A percentile compares a stretch with the other conserved stretches of the same genome.
Conservation (phyloP, 2,329 filamentous ascomycete genomes). For the Elsinoe batatas region DNA sequence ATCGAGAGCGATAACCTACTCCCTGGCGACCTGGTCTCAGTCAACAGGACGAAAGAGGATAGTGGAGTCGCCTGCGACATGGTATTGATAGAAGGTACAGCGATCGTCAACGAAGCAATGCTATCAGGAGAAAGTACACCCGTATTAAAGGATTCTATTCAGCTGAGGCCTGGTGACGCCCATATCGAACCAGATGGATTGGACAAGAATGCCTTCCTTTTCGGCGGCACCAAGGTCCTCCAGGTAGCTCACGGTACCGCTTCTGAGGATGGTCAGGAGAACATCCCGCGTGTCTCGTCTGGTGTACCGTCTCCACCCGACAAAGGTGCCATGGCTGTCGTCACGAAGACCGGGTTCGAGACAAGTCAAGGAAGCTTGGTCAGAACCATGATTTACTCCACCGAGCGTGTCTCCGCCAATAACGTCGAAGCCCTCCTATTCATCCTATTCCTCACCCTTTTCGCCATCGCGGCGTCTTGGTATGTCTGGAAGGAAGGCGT, state of each 20-base stretch:
- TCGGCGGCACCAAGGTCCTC: slow-evolving; percentile 93
- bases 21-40: slow-evolving; percentile 86
- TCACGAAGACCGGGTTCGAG: slow-evolving; percentile 96
- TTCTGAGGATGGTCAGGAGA: slow-evolving; percentile 53
- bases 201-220: slow-evolving; percentile 94
- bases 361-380: slow-evolving; percentile 96
- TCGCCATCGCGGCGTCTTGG: slow-evolving; percentile 95
- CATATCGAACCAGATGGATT: slow-evolving; percentile 76
- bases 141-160: slow-evolving; percentile 88
- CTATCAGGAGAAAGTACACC: slow-evolving; percentile 96
- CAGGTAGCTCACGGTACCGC: slow-evolving; percentile 83
- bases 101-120: slow-evolving; percentile 99
- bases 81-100: slow-evolving; percentile 85
- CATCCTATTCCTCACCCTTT: slow-evolving; percentile 91
- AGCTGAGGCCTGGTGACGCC: slow-evolving; percentile 75
- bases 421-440: slow-evolving; percentile 94
- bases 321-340: slow-evolving; percentile 84
- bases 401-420: slow-evolving; percentile 96
- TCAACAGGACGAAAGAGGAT: slow-evolving; percentile 89
- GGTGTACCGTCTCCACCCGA: slow-evolving; percentile 80
- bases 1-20: slow-evolving; percentile 83
- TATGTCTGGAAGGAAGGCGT: slow-evolving; percentile 99
- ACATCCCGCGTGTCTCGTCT: slow-evolving; percentile 57
- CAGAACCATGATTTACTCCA: slow-evolving; percentile 99
- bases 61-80: slow-evolving; percentile 96